Conservation (phyloP, 1,284 basidiomycete species). For the Bondarzewia mesenterica region DNA sequence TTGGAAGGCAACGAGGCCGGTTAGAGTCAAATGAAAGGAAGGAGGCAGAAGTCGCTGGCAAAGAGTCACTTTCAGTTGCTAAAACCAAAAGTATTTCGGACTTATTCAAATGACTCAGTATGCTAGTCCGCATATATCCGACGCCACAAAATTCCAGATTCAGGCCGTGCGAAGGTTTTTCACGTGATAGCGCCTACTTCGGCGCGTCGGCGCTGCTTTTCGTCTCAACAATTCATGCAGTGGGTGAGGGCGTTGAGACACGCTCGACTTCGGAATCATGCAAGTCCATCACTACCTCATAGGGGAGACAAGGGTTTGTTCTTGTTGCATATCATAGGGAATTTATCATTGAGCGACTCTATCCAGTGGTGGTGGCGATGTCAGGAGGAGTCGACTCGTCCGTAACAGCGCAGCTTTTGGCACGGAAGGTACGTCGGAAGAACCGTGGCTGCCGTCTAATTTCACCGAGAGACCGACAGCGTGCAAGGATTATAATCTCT, state of each 20-base stretch:
- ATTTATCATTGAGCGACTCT: not conserved
- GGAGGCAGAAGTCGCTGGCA: not conserved
- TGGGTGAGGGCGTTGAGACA: not conserved
- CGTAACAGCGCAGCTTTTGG: conserved; percentile 70
- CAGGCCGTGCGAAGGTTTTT: not conserved
- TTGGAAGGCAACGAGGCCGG: conserved; percentile 3
- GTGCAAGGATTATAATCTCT: conserved; percentile 67
- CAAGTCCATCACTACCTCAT: too few relatives aligned
- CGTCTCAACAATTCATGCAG: not conserved
- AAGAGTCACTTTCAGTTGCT: not conserved
- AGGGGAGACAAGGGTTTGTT: conserved; percentile 47
- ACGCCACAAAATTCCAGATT: too few relatives aligned
- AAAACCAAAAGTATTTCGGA: conserved; percentile 5
- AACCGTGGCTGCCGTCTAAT: not conserved
- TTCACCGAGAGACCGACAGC: too few relatives aligned
- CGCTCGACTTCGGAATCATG: too few relatives aligned
- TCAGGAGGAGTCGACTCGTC: conserved; percentile 96
- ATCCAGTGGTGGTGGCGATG: conserved; percentile 82
- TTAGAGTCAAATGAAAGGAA: conserved; percentile 3
- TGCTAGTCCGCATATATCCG: conserved; percentile 6
- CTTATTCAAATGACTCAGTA: conserved; percentile 1
- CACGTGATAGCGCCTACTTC: not conserved
- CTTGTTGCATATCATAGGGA: not conserved
- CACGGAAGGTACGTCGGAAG: conserved; percentile 42
- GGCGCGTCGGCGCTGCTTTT: not conserved